A percentile compares a stretch with the other conserved stretches of the same genome.
These are phyloP conservation scores for Euphorbia tirucalli DNA, from an alignment of 345 rosid genomes.

Conservation along the genomic window DNA sequence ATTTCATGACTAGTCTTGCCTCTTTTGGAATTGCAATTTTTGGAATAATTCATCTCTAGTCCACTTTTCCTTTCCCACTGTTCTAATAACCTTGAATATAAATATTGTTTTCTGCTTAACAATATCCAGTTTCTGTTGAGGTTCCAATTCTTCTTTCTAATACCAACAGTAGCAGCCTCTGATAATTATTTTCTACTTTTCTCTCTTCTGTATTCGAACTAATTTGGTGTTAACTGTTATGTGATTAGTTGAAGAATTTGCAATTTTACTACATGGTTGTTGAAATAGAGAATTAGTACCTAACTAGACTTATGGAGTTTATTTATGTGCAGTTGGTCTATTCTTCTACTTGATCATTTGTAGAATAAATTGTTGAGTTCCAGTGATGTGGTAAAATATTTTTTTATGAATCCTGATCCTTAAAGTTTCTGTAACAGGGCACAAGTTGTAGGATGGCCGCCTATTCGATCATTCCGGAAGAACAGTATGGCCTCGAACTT, in stretches of 20 bases:
- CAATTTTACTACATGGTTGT: too few species aligned
- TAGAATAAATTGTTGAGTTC: not conserved
- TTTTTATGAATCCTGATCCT: conserved; percentile 11
- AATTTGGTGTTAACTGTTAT: too few species aligned
- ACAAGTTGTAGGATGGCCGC: conserved; percentile 39
- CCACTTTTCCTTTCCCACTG: too few species aligned
- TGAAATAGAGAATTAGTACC: too few species aligned
- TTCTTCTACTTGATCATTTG: too few species aligned
- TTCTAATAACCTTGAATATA: not conserved
- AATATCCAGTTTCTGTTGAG: not conserved
- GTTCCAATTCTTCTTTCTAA: conserved; percentile 1
- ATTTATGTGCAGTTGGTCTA: not conserved
- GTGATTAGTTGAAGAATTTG: not conserved
- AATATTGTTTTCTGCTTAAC: conserved; percentile 4
- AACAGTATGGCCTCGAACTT: conserved; percentile 32
- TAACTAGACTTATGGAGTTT: not conserved
- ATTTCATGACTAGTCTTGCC: not conserved
- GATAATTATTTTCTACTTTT: not conserved
- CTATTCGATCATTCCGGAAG: conserved; percentile 33
- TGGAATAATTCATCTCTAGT: not conserved
- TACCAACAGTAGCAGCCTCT: not conserved
- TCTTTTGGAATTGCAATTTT: not conserved
- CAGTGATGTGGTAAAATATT: not conserved
- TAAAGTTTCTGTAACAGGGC: conserved; percentile 37
- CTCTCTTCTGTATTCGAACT: too few species aligned